phyloP scores from a whole-genome alignment of 352 stramenopile genomes.

The Globisporangium radiosum region DNA sequence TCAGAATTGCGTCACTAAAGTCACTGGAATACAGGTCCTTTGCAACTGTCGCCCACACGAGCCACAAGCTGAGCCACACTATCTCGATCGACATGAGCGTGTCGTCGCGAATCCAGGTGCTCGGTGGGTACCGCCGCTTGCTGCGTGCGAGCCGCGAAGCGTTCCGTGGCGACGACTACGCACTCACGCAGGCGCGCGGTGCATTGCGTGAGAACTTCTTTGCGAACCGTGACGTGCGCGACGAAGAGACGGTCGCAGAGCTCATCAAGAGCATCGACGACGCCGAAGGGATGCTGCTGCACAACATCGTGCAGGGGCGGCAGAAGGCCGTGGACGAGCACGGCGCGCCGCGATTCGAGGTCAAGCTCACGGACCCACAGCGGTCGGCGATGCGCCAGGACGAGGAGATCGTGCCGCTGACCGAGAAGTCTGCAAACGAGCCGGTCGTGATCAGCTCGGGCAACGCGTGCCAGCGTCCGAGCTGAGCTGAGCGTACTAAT shows the following conservation, averaged over 20 bases:
- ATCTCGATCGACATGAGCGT: slow-evolving; percentile 25
- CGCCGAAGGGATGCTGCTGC: slow-evolving; percentile 77
- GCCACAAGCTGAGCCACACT: too few relatives aligned
- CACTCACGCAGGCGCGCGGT: slow-evolving; percentile 44
- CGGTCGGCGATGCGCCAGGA: slow-evolving; percentile 72
- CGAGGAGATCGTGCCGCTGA: slow-evolving; percentile 76
- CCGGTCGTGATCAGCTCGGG: slow-evolving; percentile 78
- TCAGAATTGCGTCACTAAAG: too few relatives aligned
- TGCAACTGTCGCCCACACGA: background rate
- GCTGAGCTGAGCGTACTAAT: background rate
- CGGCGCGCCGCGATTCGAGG: slow-evolving; percentile 44
- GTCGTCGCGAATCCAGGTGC: slow-evolving; percentile 38
- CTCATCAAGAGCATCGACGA: slow-evolving; percentile 75
- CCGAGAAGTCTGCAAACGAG: slow-evolving; percentile 61
- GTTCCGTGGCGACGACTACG: slow-evolving; percentile 66
- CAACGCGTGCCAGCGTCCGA: slow-evolving; percentile 65
- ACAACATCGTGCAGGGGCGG: slow-evolving; percentile 79
- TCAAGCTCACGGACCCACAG: slow-evolving; percentile 78
- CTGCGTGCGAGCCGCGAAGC: slow-evolving; percentile 65
- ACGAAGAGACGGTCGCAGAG: slow-evolving; percentile 42
- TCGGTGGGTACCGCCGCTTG: slow-evolving; percentile 71
- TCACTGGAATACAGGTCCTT: too few relatives aligned
- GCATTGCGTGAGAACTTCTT: slow-evolving; percentile 68
- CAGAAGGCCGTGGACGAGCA: slow-evolving; percentile 31
- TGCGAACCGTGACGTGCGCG: slow-evolving; percentile 49